Conservation (phyloP, 2,329 filamentous ascomycete species). For the Penicillium sp. region DNA sequence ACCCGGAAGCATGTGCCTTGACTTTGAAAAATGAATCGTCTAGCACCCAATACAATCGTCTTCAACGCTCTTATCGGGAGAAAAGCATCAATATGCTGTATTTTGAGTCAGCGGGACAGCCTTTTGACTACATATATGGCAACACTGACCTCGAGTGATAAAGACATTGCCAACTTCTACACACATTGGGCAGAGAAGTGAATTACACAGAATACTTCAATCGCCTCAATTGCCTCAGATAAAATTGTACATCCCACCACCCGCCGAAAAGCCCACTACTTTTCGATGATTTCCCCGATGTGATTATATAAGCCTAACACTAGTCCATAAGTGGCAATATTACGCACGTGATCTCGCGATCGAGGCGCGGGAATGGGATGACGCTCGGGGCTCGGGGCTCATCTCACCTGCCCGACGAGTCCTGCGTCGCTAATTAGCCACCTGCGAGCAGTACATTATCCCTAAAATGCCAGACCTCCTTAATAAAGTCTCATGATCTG, state of each 20-base stretch:
- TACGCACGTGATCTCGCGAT: constrained; percentile 24
- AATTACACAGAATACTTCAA: constrained; percentile 8
- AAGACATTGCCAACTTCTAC: constrained; percentile 22
- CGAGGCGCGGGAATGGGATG: neutral
- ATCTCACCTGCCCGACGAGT: neutral
- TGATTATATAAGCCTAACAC: constrained; percentile 6
- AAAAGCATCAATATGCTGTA: constrained; percentile 42
- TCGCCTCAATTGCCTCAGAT: constrained; percentile 5
- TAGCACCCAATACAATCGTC: constrained; percentile 27
- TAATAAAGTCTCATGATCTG: neutral
- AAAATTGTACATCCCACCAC: constrained; percentile 9
- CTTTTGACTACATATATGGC: neutral
- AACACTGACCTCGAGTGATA: constrained; percentile 32
- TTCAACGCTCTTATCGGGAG: constrained; percentile 44
- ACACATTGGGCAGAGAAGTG: constrained; percentile 14
- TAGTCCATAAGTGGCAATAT: constrained; percentile 20
- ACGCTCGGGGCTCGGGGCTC: neutral
- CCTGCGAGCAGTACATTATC: neutral
- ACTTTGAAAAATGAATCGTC: constrained; percentile 37
- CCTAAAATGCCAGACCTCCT: neutral
- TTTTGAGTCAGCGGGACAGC: constrained; percentile 22
- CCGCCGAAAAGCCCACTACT: constrained; percentile 12
- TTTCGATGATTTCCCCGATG: constrained; percentile 1
- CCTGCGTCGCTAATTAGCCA: neutral
- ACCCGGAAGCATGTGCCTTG: constrained; percentile 38